Conservation (phyloP, 2,329 filamentous ascomycete species). For the Ampelomyces quisqualis region DNA sequence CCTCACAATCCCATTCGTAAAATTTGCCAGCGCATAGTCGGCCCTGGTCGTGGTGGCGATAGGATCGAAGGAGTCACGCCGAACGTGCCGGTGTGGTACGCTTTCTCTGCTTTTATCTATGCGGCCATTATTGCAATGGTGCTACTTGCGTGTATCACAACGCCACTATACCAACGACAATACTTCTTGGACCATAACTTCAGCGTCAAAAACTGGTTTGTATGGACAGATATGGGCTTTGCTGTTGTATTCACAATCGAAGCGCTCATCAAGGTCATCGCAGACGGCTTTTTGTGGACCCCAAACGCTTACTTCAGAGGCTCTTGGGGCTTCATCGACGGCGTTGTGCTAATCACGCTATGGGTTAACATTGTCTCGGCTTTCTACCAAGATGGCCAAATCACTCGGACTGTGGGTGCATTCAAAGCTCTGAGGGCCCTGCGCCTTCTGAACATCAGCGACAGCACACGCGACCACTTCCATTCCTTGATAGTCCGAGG, state of each 20-base stretch:
- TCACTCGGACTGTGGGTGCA: slow-evolving; percentile 88
- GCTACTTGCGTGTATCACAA: slow-evolving; percentile 90
- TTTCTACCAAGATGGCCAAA: slow-evolving; percentile 75
- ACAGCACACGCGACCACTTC: slow-evolving; percentile 93
- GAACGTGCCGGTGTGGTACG: slow-evolving; percentile 86
- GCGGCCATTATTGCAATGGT: slow-evolving; percentile 96
- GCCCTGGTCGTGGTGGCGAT: slow-evolving; percentile 81
- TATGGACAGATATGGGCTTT: slow-evolving; percentile 90
- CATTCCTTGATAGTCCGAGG: slow-evolving; percentile 94
- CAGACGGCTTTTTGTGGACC: slow-evolving; percentile 93
- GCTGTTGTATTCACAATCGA: slow-evolving; percentile 83
- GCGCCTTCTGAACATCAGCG: slow-evolving; percentile 89
- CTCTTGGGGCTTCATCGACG: slow-evolving; percentile 96
- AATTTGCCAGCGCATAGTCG: slow-evolving; percentile 85
- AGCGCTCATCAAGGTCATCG: slow-evolving; percentile 86
- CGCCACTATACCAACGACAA: slow-evolving; percentile 87
- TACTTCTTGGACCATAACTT: slow-evolving; percentile 68
- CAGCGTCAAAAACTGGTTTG: slow-evolving; percentile 80
- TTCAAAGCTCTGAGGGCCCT: slow-evolving; percentile 96
- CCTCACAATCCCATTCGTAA: slow-evolving; percentile 76
- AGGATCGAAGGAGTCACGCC: slow-evolving; percentile 88
- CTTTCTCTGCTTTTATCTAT: slow-evolving; percentile 92
- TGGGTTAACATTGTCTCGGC: slow-evolving; percentile 93
- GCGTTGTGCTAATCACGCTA: slow-evolving; percentile 83
- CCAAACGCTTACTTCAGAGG: slow-evolving; percentile 96